A percentile compares a stretch with the other conserved stretches of the same genome.
Conservation (phyloP, 805 yeast species). For the Wickerhamia fluorescens region DNA sequence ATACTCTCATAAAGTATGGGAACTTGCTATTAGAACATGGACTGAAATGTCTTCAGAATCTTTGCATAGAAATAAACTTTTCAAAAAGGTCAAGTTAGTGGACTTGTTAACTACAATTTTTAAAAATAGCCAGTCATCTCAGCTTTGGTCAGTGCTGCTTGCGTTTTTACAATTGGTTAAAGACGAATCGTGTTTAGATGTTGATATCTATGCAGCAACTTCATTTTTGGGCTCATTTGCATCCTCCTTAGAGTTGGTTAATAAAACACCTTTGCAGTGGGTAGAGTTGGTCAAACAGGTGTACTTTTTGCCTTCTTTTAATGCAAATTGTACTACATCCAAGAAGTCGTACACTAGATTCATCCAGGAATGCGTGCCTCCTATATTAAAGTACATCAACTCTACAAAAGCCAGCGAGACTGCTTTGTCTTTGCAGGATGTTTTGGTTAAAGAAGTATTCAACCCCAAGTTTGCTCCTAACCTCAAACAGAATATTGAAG, state of each 20-base stretch:
- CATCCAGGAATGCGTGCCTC: slow-evolving; percentile 13
- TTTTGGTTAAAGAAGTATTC: slow-evolving; percentile 10
- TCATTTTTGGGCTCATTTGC: slow-evolving; percentile 13
- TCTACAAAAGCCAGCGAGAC: neutral
- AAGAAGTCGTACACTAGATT: slow-evolving; percentile 25
- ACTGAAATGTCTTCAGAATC: slow-evolving; percentile 2
- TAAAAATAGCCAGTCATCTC: slow-evolving; percentile 2
- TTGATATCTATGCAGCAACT: slow-evolving; percentile 25
- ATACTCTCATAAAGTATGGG: slow-evolving; percentile 42
- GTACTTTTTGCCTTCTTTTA: slow-evolving; percentile 16
- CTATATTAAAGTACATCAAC: slow-evolving; percentile 1
- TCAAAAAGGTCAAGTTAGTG: slow-evolving; percentile 27
- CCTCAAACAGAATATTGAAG: slow-evolving; percentile 23
- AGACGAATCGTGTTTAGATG: slow-evolving; percentile 19
- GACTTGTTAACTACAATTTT: slow-evolving; percentile 10
- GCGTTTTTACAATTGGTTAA: slow-evolving; percentile 13
- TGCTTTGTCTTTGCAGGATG: neutral
- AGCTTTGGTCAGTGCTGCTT: slow-evolving; percentile 7
- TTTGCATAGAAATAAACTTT: slow-evolving; percentile 26
- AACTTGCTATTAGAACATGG: slow-evolving; percentile 39
- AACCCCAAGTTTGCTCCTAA: slow-evolving; percentile 7
- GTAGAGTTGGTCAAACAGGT: slow-evolving; percentile 16
- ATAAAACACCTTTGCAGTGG: slow-evolving; percentile 13
- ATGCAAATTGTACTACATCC: slow-evolving; percentile 16
- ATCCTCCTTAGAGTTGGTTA: slow-evolving; percentile 2